These are phyloP conservation scores for Epichloe brachyelytri DNA, from an alignment of 2,329 filamentous ascomycete species.

Conservation along the genomic window DNA sequence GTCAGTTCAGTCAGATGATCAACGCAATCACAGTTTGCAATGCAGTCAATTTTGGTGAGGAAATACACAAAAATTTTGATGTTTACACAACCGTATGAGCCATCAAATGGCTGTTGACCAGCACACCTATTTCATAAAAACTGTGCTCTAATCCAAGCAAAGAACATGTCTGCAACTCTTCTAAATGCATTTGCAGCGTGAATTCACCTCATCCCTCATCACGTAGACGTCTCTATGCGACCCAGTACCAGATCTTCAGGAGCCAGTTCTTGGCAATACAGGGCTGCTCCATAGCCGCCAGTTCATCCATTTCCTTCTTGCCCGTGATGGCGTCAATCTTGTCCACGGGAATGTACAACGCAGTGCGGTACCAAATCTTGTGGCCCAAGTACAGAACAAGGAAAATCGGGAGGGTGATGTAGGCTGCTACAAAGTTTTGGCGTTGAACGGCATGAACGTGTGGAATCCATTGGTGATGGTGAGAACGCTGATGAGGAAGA, in stretches of 20 bases:
- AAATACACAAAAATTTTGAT: background rate
- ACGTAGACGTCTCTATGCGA: conserved; percentile 25
- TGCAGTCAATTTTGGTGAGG: too few relatives aligned
- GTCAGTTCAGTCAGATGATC: too few relatives aligned
- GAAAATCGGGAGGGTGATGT: conserved; percentile 51
- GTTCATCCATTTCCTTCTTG: conserved; percentile 49
- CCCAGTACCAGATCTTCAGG: conserved; percentile 43
- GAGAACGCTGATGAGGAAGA: conserved; percentile 47
- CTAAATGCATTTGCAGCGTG: background rate
- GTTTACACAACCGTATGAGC: background rate
- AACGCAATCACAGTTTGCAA: too few relatives aligned
- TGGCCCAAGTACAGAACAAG: conserved; percentile 47
- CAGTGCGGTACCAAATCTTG: conserved; percentile 37
- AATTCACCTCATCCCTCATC: background rate
- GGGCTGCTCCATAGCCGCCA: conserved; percentile 34
- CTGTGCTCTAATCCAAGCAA: background rate
- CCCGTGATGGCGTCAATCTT: conserved; percentile 45
- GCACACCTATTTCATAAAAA: background rate
- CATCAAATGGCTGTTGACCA: conserved; percentile 4
- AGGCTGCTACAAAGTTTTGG: conserved; percentile 51
- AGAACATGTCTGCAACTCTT: background rate
- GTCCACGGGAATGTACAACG: conserved; percentile 26
- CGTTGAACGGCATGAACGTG: conserved; percentile 58
- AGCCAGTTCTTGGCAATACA: conserved; percentile 37
- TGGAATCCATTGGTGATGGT: conserved; percentile 64